Evolutionary conservation across 2,329 filamentous ascomycete species (phyloP), one percentile per base, ranked within the genome.

Genomic region (Diaporthe citrichinensis): DNA sequence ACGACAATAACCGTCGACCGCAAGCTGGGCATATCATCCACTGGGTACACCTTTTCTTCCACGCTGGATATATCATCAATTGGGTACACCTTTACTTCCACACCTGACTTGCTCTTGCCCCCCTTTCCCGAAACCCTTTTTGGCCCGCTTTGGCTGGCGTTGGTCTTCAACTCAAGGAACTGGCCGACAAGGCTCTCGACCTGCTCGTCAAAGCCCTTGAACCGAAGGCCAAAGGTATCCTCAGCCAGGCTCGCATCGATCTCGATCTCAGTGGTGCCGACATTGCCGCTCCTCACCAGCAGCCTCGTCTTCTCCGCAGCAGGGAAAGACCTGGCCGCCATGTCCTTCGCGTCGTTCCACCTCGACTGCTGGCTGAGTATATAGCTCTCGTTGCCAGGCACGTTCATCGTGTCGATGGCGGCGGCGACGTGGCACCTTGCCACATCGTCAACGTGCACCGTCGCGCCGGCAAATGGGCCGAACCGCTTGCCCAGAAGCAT

Each of bases 301-400:
- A 80, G 78, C 77, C 71, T 82, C 77, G 57, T 80, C 80, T 78
- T 79, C 65, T 76, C 80, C 75, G 78, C 81, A 9, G 77, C 71
- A 20, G 79, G 78, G 69, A 81, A 86, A 39, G 78, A 78, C 28
- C 79, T 75, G 61, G 81, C 80, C 5, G 83, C 84, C 67, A 87
- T 84, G 25, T 82, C 81, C 59, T 83, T 82, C 0, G 83, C 81
- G 34, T 85, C 84, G 59, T 84, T 83, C 85, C 85, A 87, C 61
- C 78, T 74, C 17, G 81, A 82, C 20, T 77, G 59, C 76, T 78
- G 76, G 73, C 77, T 80, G 28, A 84, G 78, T 41, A 84, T 81
- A 75, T 84, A 83, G 77, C 82, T 80, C 74, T 81, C 79, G 65
- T 82, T 81, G 8, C 81, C 82, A 1, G 80, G 75, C 7, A 86